A percentile compares a stretch with the other conserved stretches of the same genome.
Evolutionary conservation across 352 stramenopile genomes (phyloP).

Genomic region (Globisporangium viniferum): DNA sequence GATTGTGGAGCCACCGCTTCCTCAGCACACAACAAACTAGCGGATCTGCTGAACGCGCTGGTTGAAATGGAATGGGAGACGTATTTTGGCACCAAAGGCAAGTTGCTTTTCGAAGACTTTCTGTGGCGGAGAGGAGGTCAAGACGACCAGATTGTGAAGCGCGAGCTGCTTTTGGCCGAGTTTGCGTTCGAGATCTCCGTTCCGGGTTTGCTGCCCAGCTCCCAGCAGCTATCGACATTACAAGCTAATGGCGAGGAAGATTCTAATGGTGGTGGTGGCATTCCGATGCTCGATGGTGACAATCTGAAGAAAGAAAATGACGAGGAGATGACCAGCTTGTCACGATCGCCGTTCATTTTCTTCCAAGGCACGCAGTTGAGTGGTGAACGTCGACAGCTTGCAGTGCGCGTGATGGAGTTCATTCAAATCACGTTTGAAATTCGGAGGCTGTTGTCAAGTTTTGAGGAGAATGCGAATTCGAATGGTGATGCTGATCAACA

Average conservation of each 20-base stretch:
- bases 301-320: not conserved
- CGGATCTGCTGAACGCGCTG: conserved; percentile 32
- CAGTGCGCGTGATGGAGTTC: conserved; percentile 16
- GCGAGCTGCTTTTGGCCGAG: conserved; percentile 30
- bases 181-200: conserved; percentile 32
- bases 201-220: not conserved
- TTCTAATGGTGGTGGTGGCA: not conserved
- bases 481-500: not conserved
- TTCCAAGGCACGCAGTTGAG: conserved; percentile 10
- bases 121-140: conserved; percentile 9
- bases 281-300: conserved; percentile 8
- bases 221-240: not conserved
- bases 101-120: conserved; percentile 18
- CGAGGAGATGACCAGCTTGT: not conserved
- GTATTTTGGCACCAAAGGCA: conserved; percentile 42
- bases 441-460: not conserved
- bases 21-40: conserved; percentile 2
- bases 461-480: not conserved
- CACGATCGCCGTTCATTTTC: conserved; percentile 17
- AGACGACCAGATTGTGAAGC: not conserved
- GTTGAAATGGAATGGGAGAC: conserved; percentile 55
- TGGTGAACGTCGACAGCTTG: not conserved
- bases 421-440: conserved; percentile 7
- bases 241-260: not conserved
- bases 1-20: not conserved